Evolutionary conservation across 768 basidiomycete genomes (phyloP), one percentile per base, ranked within the genome.

Genomic region (Boletus patriciae): DNA sequence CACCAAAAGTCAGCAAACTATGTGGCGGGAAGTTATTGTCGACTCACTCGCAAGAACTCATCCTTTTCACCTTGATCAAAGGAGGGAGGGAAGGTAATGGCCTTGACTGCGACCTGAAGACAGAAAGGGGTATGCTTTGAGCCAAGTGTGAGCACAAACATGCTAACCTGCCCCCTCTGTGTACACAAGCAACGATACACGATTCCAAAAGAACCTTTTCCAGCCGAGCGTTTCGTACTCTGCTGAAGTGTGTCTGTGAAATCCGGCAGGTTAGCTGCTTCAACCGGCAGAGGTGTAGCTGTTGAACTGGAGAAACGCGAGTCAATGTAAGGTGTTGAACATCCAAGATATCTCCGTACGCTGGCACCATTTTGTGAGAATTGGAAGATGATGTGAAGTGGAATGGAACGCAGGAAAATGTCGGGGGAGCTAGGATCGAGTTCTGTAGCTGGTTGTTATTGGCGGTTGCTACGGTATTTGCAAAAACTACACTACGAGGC

Each of bases 61-160:
- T 25, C 29, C n/a, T 29, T 29, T 4, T 38, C 23, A 5, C 3
- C 1, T 25, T 8, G 23, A 3, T 29, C 29, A 29, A 9, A 29
- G 40, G 0, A 12, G 6, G 2, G 9, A 27, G 16, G 41, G 6
- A 52, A 21, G 31, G 2, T 3, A 25, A 60, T 44, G 1, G 41
- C 57, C 31, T 60, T 59, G 1, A 59, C 29, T 2, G 59, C 57
- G 4, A 60, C 57, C 59, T 60, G 16, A 33, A 47, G 0, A 34
- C 12, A 34, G 21, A 2, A 9, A 19, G 23, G 13, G 40, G 23
- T 46, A 29, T n/a, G 18, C 7, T 2, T 6, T 18, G 31, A 29
- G 25, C 3, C 3, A 10, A 36, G 19, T 6, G 7, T 27, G 29
- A 33, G n/a, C 9, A 12, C 1, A 12, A 27, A 21, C 11, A 25